These are phyloP conservation scores for Fusarium sambucinum DNA, from an alignment of 2,329 filamentous ascomycete species.

Conservation along the genomic window DNA sequence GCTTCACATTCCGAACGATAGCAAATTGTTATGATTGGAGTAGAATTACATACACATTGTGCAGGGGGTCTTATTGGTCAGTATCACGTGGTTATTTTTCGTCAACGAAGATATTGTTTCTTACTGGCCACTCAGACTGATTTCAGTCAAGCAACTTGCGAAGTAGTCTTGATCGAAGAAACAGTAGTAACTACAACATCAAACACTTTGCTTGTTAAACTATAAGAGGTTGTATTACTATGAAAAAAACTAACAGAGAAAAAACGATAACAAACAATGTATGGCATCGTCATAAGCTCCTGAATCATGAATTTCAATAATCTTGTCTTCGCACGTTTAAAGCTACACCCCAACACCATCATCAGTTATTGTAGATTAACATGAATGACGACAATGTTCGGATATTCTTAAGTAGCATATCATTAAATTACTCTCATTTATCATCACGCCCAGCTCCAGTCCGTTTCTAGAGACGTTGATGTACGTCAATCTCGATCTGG, in stretches of 20 bases:
- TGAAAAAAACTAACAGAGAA: not conserved
- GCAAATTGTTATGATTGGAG: not conserved
- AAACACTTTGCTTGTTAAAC: not conserved
- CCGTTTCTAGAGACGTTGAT: conserved; percentile 2
- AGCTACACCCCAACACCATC: not conserved
- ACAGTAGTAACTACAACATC: not conserved
- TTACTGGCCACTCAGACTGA: not conserved
- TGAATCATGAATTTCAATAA: conserved; percentile 30
- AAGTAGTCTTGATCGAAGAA: not conserved
- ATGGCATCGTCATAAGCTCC: not conserved
- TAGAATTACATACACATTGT: not conserved
- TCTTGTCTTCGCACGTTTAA: not conserved
- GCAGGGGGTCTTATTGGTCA: rapidly evolving
- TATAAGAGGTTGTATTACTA: rapidly evolving
- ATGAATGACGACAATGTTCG: not conserved
- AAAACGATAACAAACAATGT: not conserved
- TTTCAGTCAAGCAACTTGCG: not conserved
- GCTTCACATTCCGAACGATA: not conserved
- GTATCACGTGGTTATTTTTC: not conserved
- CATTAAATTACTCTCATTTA: conserved; percentile 1
- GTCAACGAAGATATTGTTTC: not conserved
- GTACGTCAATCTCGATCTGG: conserved; percentile 14
- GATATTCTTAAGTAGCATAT: not conserved
- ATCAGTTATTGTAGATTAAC: not conserved
- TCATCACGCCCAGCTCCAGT: not conserved